These are phyloP conservation scores for Calcarisporium arbuscula DNA, from an alignment of 2,329 filamentous ascomycete genomes.

Conservation along the genomic window DNA sequence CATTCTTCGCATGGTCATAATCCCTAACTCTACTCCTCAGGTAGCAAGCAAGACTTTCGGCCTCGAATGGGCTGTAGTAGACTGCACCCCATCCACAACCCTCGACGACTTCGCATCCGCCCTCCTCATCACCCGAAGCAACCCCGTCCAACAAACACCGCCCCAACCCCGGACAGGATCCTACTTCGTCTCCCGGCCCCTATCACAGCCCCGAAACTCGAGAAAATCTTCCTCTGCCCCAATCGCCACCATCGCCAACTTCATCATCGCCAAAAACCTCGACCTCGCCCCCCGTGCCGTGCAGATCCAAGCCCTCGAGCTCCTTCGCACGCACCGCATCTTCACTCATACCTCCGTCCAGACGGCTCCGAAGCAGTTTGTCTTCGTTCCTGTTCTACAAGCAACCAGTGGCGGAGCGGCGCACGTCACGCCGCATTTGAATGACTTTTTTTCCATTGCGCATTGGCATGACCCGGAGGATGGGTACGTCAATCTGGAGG, in stretches of 20 bases:
- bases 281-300: conserved; percentile 66
- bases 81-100: conserved; percentile 67
- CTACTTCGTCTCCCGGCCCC: conserved; percentile 19
- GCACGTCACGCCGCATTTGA: conserved; percentile 53
- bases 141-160: conserved; percentile 11
- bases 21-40: conserved; percentile 36
- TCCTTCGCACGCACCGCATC: conserved; percentile 73
- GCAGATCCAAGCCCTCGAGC: conserved; percentile 73
- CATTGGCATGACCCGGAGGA: conserved; percentile 73
- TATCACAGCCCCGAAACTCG: conserved; percentile 18
- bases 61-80: conserved; percentile 61
- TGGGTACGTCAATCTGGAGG: conserved; percentile 70
- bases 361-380: conserved; percentile 67
- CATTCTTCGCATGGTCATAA: too few species aligned
- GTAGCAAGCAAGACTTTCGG: conserved; percentile 66
- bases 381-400: conserved; percentile 69
- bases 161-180: conserved; percentile 14
- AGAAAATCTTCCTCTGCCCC: too few species aligned
- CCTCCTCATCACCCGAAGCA: conserved; percentile 55
- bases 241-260: conserved; percentile 82
- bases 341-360: conserved; percentile 70
- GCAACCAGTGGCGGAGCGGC: conserved; percentile 39
- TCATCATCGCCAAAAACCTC: conserved; percentile 76
- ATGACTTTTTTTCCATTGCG: conserved; percentile 81
- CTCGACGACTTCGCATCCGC: conserved; percentile 74